A percentile compares a stretch with the other conserved stretches of the same genome.
Conservation (phyloP, 2,329 filamentous ascomycete genomes). For the Aaosphaeria pasadenensis region DNA sequence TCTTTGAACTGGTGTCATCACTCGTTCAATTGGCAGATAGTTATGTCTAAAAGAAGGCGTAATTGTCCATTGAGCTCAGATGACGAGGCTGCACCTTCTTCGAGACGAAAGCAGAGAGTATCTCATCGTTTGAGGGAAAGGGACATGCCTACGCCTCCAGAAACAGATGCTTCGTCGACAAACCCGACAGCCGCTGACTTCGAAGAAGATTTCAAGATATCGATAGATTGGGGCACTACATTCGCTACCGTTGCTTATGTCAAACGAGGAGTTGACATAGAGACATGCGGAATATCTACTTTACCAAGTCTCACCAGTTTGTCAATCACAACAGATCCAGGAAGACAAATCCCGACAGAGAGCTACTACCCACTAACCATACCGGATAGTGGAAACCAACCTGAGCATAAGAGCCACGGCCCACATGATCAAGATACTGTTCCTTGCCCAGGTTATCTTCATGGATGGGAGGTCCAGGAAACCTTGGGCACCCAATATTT, state of each 20-base stretch:
- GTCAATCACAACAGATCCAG: background rate
- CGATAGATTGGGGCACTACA: constrained; percentile 14
- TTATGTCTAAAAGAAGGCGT: background rate
- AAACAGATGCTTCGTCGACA: background rate
- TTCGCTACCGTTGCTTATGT: constrained; percentile 7
- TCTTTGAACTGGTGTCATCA: background rate
- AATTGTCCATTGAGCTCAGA: background rate
- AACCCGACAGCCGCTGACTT: background rate
- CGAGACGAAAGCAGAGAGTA: background rate
- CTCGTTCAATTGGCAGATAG: background rate
- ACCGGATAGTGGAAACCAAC: too few relatives aligned
- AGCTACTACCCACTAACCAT: background rate
- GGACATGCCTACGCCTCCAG: background rate
- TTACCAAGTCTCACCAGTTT: too few relatives aligned
- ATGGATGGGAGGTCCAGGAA: too few relatives aligned
- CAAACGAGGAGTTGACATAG: background rate
- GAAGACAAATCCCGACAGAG: background rate
- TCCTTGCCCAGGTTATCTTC: too few relatives aligned
- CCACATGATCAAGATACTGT: too few relatives aligned
- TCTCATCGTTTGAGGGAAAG: background rate
- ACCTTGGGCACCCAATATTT: too few relatives aligned
- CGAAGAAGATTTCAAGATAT: constrained; percentile 3
- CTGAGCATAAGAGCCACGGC: too few relatives aligned
- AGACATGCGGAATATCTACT: too few relatives aligned
- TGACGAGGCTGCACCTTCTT: background rate